These are phyloP conservation scores for Xanthoceras sorbifolium DNA, from an alignment of 345 rosid genomes.

Conservation along the genomic window DNA sequence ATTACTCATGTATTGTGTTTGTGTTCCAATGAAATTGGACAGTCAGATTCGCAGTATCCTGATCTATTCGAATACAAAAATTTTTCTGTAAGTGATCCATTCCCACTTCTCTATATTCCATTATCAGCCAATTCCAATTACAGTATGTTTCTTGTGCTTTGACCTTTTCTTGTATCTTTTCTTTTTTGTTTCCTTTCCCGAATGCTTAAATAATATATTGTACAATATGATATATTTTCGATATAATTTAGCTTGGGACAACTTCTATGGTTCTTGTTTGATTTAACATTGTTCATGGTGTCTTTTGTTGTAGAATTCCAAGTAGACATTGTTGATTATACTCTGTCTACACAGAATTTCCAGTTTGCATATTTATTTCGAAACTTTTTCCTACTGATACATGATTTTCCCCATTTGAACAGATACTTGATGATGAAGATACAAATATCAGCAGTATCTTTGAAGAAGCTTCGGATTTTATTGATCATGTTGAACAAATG, in stretches of 20 bases:
- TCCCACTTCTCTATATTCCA: constrained; percentile 12
- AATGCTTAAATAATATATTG: neutral
- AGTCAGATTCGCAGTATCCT: constrained; percentile 85
- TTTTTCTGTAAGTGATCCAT: constrained; percentile 63
- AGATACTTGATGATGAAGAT: constrained; percentile 87
- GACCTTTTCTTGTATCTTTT: neutral
- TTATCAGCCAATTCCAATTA: neutral
- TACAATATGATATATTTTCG: neutral
- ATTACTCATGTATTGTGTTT: constrained; percentile 83
- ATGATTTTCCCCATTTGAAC: constrained; percentile 25
- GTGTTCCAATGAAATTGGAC: constrained; percentile 97
- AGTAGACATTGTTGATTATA: constrained; percentile 1
- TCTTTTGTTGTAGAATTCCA: neutral
- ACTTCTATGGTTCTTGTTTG: neutral
- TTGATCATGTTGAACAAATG: constrained; percentile 72
- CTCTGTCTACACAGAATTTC: neutral
- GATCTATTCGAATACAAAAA: constrained; percentile 80
- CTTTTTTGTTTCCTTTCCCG: neutral
- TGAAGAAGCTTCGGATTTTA: constrained; percentile 77
- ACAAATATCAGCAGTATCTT: constrained; percentile 75
- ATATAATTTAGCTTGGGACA: neutral
- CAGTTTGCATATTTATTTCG: neutral
- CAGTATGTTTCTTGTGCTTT: neutral
- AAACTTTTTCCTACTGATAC: constrained; percentile 12
- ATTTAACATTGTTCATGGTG: neutral